These are phyloP conservation scores for Podaxis sp. DNA, from an alignment of 768 basidiomycete species.

Conservation along the genomic window DNA sequence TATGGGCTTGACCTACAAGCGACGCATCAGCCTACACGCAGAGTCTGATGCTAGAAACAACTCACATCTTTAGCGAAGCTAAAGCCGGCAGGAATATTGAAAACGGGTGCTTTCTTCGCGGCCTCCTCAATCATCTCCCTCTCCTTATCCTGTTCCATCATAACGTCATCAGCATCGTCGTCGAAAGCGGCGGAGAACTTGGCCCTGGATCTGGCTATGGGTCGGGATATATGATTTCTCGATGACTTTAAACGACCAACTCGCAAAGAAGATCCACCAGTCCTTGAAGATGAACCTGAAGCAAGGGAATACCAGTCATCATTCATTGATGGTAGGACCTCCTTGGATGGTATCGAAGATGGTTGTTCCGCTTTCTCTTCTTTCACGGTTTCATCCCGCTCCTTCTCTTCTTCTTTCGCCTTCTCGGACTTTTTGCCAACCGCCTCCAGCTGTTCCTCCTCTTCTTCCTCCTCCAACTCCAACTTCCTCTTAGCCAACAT, in stretches of 20 bases:
- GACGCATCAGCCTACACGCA: constrained; percentile 7
- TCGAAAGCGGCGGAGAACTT: constrained; percentile 68
- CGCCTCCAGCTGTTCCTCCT: constrained; percentile 23
- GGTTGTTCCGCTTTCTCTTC: constrained; percentile 2
- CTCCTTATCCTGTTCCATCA: constrained; percentile 41
- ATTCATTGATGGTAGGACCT: constrained; percentile 20
- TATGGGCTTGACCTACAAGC: constrained; percentile 27
- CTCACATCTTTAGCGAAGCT: constrained; percentile 52
- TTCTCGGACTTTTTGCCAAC: constrained; percentile 20
- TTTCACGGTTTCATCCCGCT: constrained; percentile 13
- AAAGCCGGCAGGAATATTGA: constrained; percentile 60
- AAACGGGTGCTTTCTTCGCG: constrained; percentile 49
- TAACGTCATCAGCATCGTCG: constrained; percentile 40
- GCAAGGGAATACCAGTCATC: constrained; percentile 30
- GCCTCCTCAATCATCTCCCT: constrained; percentile 48
- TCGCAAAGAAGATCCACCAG: constrained; percentile 51
- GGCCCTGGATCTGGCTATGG: constrained; percentile 37
- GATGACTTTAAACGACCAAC: constrained; percentile 57
- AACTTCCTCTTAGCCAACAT: constrained; percentile 57
- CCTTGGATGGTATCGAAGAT: background rate
- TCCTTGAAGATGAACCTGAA: constrained; percentile 19
- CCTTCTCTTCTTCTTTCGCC: constrained; percentile 15
- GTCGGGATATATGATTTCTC: constrained; percentile 60
- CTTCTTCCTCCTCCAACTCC: constrained; percentile 48
- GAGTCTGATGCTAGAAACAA: background rate